These are phyloP conservation scores for Diaporthe eres DNA, from an alignment of 2,329 filamentous ascomycete species.

Conservation along the genomic window DNA sequence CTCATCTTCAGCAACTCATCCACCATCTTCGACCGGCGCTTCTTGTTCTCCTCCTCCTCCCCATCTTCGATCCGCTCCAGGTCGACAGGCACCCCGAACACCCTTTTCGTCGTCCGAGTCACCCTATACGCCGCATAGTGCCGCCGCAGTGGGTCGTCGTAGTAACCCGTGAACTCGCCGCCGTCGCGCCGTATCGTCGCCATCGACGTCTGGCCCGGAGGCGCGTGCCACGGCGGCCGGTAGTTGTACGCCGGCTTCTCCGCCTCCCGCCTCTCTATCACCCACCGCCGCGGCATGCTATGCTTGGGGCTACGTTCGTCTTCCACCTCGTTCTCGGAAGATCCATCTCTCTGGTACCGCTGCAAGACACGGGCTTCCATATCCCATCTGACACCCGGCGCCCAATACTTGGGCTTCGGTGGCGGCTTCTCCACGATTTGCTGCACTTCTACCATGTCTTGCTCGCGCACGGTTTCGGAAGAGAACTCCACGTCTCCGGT, in stretches of 20 bases:
- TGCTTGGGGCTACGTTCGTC: neutral
- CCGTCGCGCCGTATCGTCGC: conserved; percentile 15
- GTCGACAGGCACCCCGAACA: conserved; percentile 26
- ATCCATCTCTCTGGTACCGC: neutral
- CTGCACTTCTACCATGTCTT: neutral
- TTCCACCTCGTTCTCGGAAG: neutral
- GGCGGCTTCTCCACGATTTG: neutral
- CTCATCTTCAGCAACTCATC: conserved; percentile 31
- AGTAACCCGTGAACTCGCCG: conserved; percentile 40
- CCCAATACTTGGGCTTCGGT: neutral
- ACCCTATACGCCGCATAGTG: conserved; percentile 36
- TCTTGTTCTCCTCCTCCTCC: neutral
- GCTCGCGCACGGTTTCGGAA: conserved; percentile 35
- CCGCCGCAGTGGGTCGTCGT: conserved; percentile 24
- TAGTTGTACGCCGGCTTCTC: conserved; percentile 39
- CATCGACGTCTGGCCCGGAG: conserved; percentile 1
- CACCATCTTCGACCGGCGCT: neutral
- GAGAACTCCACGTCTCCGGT: conserved; percentile 55
- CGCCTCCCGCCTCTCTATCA: conserved; percentile 33
- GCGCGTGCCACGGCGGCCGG: conserved; percentile 31
- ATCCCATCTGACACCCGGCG: neutral
- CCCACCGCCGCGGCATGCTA: neutral
- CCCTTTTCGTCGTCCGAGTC: neutral
- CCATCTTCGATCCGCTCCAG: neutral
- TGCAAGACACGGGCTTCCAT: neutral